phyloP scores from a whole-genome alignment of 495 filamentous ascomycete species.

The Geoglossum glabrum region DNA sequence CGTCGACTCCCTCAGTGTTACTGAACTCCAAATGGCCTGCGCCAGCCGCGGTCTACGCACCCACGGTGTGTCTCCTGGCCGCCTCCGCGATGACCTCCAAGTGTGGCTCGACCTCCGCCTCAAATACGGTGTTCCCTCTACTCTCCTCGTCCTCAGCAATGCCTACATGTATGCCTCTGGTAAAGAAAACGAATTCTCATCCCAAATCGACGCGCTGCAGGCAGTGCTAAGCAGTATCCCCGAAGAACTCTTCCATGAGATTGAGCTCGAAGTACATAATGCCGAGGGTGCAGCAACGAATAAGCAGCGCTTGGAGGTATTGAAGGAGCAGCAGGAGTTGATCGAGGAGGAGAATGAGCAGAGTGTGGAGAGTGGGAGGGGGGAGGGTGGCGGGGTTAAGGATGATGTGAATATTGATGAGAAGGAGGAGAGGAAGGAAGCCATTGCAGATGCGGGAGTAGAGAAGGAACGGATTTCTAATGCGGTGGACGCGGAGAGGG shows the following conservation, averaged over 20 bases:
- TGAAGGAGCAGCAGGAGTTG: conserved; percentile 96
- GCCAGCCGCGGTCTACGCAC: conserved; percentile 83
- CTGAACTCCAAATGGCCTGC: conserved; percentile 80
- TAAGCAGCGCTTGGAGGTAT: conserved; percentile 95
- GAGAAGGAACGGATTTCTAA: no score
- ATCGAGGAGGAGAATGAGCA: conserved; percentile 95
- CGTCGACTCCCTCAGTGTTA: conserved; percentile 76
- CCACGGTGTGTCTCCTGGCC: conserved; percentile 68
- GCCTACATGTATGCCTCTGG: conserved; percentile 89
- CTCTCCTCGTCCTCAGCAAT: conserved; percentile 86
- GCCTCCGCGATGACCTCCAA: conserved; percentile 76
- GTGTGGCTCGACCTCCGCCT: conserved; percentile 90
- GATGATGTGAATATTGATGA: conserved; percentile 73
- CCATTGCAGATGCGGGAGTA: conserved; percentile 8
- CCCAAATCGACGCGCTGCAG: conserved; percentile 83
- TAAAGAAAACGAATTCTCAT: conserved; percentile 69
- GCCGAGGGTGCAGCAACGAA: conserved; percentile 96
- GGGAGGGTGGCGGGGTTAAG: conserved; percentile 36
- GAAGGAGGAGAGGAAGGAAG: conserved; percentile 32
- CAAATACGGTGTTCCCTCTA: conserved; percentile 82
- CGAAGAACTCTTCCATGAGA: conserved; percentile 98
- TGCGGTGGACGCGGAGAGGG: conserved; percentile 13
- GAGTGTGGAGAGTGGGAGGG: conserved; percentile 38
- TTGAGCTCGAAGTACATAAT: conserved; percentile 93
- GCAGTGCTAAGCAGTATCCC: conserved; percentile 85